Conservation (phyloP, 1,284 basidiomycete genomes). For the Rhizoctonia solani region DNA sequence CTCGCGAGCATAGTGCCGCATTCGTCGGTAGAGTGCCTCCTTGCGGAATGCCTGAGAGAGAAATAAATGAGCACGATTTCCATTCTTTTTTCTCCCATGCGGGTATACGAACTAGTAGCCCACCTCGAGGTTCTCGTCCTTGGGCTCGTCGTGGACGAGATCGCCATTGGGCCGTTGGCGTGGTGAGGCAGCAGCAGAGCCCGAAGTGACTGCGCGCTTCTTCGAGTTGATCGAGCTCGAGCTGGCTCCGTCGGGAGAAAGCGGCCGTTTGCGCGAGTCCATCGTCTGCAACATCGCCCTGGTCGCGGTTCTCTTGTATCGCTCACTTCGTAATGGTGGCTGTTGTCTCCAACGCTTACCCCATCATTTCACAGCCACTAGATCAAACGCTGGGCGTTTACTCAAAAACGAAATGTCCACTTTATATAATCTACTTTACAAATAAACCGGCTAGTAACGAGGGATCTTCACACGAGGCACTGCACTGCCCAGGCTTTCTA, state of each 20-base stretch:
- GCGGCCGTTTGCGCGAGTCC: slow-evolving; percentile 27
- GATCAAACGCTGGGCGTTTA: not conserved
- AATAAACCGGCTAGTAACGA: slow-evolving; percentile 1
- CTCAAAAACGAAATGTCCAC: not conserved
- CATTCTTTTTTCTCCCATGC: not conserved
- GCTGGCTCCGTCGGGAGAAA: slow-evolving; percentile 23
- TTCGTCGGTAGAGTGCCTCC: slow-evolving; percentile 89
- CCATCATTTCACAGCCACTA: not conserved
- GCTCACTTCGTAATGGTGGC: slow-evolving; percentile 23
- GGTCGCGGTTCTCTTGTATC: slow-evolving; percentile 9
- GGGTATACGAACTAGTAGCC: not conserved
- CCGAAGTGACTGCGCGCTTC: slow-evolving; percentile 10
- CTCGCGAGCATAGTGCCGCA: slow-evolving; percentile 88
- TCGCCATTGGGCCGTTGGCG: slow-evolving; percentile 19
- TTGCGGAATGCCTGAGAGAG: slow-evolving; percentile 71
- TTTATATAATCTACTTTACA: not conserved
- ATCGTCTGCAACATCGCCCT: slow-evolving; percentile 27
- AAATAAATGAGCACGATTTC: slow-evolving; percentile 20
- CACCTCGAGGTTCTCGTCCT: slow-evolving; percentile 27
- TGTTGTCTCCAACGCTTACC: not conserved
- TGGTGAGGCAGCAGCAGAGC: not conserved
- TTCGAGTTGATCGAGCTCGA: slow-evolving; percentile 26
- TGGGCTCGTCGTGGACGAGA: slow-evolving; percentile 25
- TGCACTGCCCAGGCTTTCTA: slow-evolving; percentile 45
- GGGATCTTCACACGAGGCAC: slow-evolving; percentile 26